Evolutionary conservation across 495 filamentous ascomycete species (phyloP), one percentile per base, ranked within the genome.

Genomic region (Parathielavia hyrcaniae): DNA sequence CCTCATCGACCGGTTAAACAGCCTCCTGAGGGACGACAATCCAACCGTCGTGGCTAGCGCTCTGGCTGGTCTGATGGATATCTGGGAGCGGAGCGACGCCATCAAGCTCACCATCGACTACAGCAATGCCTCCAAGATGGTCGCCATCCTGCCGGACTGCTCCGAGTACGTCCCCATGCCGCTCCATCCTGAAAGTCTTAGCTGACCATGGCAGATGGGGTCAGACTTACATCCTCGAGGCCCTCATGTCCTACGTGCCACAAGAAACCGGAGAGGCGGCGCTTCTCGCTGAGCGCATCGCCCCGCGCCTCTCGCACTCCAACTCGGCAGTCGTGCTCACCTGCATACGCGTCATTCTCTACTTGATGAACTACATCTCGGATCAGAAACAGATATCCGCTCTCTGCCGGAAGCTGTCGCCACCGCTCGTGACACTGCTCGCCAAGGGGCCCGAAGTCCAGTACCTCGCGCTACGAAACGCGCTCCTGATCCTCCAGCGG

Each of bases 51-150:
- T 97, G 10, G 90, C 95, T 13, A 96, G 90, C 65, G 92, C 95
- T 10, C 74, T 99, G 64, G 93, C 95, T 1, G 82, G 86, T 30
- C 71, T 99, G 67, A 91, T 96, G 82, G 93, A 99, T 72, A 99
- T 99, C 53, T 99, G 93, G 93, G 93, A 97, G 69, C 80, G 92
- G 50, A 97, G 90, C 67, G 93, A 97, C 69, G 87, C 86, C 56
- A 99, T 99, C 72, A 97, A 96, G 62, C 83, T 99, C 49, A 97
- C 95, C 2, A 97, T 99, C 63, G 93, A 99, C 71, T 96, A 97
- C 70, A 83, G 83, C 53, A 97, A 95, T 71, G 93, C 93, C 14
- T 96, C 91, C 45, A 99, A 97, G 75, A 87, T 99, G 75, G 90
- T 97, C 14, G 90, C 95, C 58, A 97, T 99, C 53, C 64, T 99